These are phyloP conservation scores for Cladosporium sp. DNA, from an alignment of 2,329 filamentous ascomycete species.

Conservation along the genomic window DNA sequence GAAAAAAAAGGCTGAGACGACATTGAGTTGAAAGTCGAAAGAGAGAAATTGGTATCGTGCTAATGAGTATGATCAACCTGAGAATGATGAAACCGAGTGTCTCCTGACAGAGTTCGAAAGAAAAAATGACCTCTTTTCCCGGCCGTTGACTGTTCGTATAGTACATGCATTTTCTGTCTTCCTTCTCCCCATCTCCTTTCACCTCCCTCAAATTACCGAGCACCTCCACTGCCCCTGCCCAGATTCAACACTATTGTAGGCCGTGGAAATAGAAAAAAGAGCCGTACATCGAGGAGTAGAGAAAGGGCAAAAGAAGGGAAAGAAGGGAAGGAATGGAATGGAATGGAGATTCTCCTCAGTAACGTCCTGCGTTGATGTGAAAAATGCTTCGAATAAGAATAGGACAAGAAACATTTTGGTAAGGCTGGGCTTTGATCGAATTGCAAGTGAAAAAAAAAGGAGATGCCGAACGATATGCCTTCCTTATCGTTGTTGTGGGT, in stretches of 20 bases:
- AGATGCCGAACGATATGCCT: neutral
- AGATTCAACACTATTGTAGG: no score
- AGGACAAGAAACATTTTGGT: neutral
- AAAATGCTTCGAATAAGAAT: neutral
- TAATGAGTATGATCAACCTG: neutral
- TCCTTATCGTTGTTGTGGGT: conserved; percentile 2
- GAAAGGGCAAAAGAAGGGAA: no score
- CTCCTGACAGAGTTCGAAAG: neutral
- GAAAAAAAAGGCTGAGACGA: neutral
- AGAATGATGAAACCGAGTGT: neutral
- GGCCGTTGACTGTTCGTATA: no score
- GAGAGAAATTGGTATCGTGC: neutral
- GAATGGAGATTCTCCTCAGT: no score
- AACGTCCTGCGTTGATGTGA: neutral
- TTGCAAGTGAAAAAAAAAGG: neutral
- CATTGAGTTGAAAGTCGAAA: neutral
- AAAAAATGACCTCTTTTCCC: no score
- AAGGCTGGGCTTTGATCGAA: neutral
- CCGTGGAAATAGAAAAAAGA: no score
- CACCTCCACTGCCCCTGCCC: no score
- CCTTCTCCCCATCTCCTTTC: no score
- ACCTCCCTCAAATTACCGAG: no score
- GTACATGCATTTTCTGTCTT: no score
- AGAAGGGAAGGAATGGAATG: no score
- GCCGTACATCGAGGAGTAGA: no score